Percentiles rank a stretch among this genome's conserved stretches.
Evolutionary conservation across 805 yeast species (phyloP).

Genomic region (Brettanomyces sp.): DNA sequence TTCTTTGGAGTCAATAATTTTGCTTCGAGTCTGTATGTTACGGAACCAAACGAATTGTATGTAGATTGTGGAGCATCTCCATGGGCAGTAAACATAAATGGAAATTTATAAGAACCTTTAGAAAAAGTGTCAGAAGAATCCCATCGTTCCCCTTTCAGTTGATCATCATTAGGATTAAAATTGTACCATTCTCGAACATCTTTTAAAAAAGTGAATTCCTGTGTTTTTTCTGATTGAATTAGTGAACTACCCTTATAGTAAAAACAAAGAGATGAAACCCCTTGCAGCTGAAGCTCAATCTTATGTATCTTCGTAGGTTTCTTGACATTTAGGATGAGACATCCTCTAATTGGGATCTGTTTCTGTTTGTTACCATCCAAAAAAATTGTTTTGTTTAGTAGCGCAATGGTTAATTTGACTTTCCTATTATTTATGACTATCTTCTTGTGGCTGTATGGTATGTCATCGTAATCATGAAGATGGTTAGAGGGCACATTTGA

Average conservation of each 20-base stretch:
- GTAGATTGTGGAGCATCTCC: constrained; percentile 16
- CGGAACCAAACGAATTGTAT: constrained; percentile 12
- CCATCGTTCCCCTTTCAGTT: background rate
- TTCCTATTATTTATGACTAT: background rate
- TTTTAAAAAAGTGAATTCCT: constrained; percentile 2
- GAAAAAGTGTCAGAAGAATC: constrained; percentile 5
- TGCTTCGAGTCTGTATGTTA: constrained; percentile 11
- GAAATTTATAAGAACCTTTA: constrained; percentile 16
- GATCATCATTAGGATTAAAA: background rate
- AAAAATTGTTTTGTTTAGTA: constrained; percentile 8
- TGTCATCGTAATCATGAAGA: no score
- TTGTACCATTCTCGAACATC: constrained; percentile 1
- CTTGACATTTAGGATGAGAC: constrained; percentile 10
- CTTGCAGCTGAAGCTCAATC: constrained; percentile 9
- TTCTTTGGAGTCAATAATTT: constrained; percentile 4
- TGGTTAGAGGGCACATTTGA: no score
- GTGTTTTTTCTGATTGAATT: background rate
- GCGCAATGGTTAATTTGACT: constrained; percentile 3
- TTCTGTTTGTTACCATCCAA: constrained; percentile 4
- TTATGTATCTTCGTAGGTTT: constrained; percentile 7
- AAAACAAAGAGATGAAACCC: constrained; percentile 4
- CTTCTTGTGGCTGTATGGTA: background rate
- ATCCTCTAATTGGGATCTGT: constrained; percentile 15
- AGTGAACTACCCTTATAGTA: background rate
- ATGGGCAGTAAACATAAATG: constrained; percentile 20